Conservation (phyloP, 2,329 filamentous ascomycete species). For the Arthrobotrys sinensis region DNA sequence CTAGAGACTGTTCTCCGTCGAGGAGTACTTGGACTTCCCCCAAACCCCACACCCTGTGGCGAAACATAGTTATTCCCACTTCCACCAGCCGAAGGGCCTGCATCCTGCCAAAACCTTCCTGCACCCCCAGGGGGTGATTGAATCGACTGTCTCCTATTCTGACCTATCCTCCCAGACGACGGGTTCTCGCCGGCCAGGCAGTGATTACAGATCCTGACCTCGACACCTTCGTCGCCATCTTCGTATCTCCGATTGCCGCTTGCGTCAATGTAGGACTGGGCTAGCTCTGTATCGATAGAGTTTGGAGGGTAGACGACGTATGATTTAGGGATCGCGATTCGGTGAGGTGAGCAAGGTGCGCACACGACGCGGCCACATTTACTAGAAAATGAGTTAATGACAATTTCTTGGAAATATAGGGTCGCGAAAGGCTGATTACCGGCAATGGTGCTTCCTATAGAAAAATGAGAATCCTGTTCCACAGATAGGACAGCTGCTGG, state of each 20-base stretch:
- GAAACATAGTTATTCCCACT: conserved; percentile 38
- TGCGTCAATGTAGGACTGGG: conserved; percentile 37
- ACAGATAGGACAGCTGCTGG: conserved; percentile 63
- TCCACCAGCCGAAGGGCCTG: conserved; percentile 45
- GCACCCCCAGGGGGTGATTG: conserved; percentile 46
- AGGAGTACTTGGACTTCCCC: conserved; percentile 14
- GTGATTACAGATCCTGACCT: conserved; percentile 63
- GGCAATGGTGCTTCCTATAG: conserved; percentile 65
- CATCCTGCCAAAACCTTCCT: conserved; percentile 58
- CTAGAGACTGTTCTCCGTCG: conserved; percentile 45
- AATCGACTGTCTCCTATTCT: conserved; percentile 38
- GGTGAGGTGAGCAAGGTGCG: conserved; percentile 64
- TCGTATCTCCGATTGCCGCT: conserved; percentile 37
- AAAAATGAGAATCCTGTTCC: conserved; percentile 63
- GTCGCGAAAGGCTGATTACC: conserved; percentile 51
- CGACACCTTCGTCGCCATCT: conserved; percentile 61
- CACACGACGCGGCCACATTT: conserved; percentile 65
- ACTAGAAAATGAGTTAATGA: conserved; percentile 13
- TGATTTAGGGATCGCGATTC: conserved; percentile 64
- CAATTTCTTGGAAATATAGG: conserved; percentile 7
- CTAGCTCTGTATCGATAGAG: conserved; percentile 32
- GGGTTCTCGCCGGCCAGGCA: conserved; percentile 62
- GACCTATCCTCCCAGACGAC: conserved; percentile 5
- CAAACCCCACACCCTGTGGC: conserved; percentile 17
- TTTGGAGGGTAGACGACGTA: conserved; percentile 64